Percentiles rank a stretch among this genome's conserved stretches.
Conservation (phyloP, 2,329 filamentous ascomycete species). For the Colletotrichum gloeosporioides region DNA sequence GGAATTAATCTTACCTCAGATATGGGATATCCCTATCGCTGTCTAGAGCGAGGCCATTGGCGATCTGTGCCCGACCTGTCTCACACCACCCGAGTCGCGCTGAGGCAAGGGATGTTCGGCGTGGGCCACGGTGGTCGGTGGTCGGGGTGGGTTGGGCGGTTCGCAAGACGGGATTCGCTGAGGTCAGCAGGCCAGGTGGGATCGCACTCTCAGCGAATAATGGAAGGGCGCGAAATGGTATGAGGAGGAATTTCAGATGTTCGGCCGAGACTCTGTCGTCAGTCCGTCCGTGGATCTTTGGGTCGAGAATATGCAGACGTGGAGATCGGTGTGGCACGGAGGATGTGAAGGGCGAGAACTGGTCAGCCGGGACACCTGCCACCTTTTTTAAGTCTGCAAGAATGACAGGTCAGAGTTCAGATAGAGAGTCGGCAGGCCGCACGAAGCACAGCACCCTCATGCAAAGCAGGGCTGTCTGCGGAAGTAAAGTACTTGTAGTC, state of each 20-base stretch:
- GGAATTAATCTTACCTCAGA: conserved; percentile 18
- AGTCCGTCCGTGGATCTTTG: neutral
- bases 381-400: conserved; percentile 1
- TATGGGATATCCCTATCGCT: conserved; percentile 20
- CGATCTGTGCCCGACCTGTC: conserved; percentile 17
- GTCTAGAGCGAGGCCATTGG: conserved; percentile 9
- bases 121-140: neutral
- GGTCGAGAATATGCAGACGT: neutral
- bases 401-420: conserved; percentile 4
- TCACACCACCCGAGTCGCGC: conserved; percentile 16
- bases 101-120: conserved; percentile 12
- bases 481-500: neutral
- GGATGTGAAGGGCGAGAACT: neutral
- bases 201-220: neutral
- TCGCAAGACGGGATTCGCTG: neutral
- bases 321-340: neutral
- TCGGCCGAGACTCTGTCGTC: neutral
- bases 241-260: neutral
- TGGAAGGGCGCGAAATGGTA: neutral
- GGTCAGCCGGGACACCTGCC: neutral
- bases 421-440: conserved; percentile 7
- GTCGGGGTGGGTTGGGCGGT: neutral
- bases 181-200: neutral
- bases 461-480: neutral
- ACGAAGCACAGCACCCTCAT: neutral